These are phyloP conservation scores for Candida tropicalis DNA, from an alignment of 1,139 yeast genomes.

Conservation along the genomic window DNA sequence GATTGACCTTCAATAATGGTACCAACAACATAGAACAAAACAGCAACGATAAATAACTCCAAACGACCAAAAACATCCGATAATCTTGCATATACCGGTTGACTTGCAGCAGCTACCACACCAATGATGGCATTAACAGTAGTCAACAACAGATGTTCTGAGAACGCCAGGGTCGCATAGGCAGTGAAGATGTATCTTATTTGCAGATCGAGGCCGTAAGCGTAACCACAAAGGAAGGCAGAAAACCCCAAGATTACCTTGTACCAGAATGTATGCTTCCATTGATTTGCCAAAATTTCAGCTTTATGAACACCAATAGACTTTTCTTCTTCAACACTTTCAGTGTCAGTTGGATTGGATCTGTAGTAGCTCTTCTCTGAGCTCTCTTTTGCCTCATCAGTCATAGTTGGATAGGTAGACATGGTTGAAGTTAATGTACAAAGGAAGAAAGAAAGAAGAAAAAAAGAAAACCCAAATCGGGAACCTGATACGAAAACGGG, in stretches of 20 bases:
- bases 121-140: slow-evolving; percentile 65
- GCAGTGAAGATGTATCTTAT: slow-evolving; percentile 51
- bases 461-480: too few species aligned
- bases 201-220: slow-evolving; percentile 66
- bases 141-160: slow-evolving; percentile 60
- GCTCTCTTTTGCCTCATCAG: slow-evolving; percentile 1
- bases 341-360: not conserved
- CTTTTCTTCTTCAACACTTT: slow-evolving; percentile 16
- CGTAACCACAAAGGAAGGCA: slow-evolving; percentile 63
- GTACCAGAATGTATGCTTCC: slow-evolving; percentile 23
- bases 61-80: slow-evolving; percentile 74
- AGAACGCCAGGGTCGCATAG: slow-evolving; percentile 59
- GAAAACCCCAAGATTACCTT: slow-evolving; percentile 47
- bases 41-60: slow-evolving; percentile 53
- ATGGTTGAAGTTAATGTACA: not conserved
- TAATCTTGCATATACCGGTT: slow-evolving; percentile 68
- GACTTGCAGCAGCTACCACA: slow-evolving; percentile 73
- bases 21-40: slow-evolving; percentile 67
- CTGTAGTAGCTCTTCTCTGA: not conserved
- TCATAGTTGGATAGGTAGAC: not conserved
- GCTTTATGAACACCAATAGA: slow-evolving; percentile 37
- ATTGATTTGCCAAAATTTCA: slow-evolving; percentile 35
- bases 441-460: too few species aligned
- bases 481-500: too few species aligned
- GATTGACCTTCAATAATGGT: slow-evolving; percentile 74